Conservation (phyloP, 2,329 filamentous ascomycete genomes). For the Davidsoniella australis region DNA sequence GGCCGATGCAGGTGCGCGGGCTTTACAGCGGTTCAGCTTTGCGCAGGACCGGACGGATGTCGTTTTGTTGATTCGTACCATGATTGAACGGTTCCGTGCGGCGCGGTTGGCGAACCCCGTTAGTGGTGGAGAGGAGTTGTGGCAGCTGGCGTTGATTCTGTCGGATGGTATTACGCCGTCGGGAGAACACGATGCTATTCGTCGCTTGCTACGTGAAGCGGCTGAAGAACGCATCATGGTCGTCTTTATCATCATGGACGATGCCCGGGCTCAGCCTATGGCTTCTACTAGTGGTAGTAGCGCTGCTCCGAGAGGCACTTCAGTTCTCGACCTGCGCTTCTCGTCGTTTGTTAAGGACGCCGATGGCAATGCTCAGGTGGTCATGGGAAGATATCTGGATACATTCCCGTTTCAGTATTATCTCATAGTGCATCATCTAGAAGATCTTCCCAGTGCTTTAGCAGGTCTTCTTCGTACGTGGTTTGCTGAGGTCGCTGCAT, state of each 20-base stretch:
- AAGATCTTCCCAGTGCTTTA: conserved; percentile 76
- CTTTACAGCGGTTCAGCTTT: conserved; percentile 54
- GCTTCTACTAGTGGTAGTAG: neutral
- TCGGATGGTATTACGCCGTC: conserved; percentile 84
- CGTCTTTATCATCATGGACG: conserved; percentile 92
- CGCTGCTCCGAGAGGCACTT: conserved; percentile 31
- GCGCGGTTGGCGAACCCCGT: conserved; percentile 41
- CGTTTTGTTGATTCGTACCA: conserved; percentile 55
- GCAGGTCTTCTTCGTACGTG: conserved; percentile 82
- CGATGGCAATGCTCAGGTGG: conserved; percentile 45
- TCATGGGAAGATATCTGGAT: conserved; percentile 83
- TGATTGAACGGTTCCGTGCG: conserved; percentile 64
- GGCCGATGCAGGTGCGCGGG: conserved; percentile 13
- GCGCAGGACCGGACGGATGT: conserved; percentile 77
- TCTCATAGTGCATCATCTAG: conserved; percentile 78
- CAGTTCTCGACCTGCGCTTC: conserved; percentile 76
- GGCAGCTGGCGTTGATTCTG: conserved; percentile 87
- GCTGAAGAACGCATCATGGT: conserved; percentile 93
- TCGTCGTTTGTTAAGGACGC: conserved; percentile 61
- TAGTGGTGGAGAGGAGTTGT: conserved; percentile 50
- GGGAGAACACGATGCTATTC: conserved; percentile 63
- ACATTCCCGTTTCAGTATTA: conserved; percentile 96
- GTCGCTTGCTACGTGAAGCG: conserved; percentile 67
- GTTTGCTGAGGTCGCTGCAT: conserved; percentile 59
- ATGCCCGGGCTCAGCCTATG: conserved; percentile 19